Percentiles rank a stretch among this genome's conserved stretches.
Evolutionary conservation across 2,329 filamentous ascomycete genomes (phyloP).

Genomic region (Pezicula carpinea): DNA sequence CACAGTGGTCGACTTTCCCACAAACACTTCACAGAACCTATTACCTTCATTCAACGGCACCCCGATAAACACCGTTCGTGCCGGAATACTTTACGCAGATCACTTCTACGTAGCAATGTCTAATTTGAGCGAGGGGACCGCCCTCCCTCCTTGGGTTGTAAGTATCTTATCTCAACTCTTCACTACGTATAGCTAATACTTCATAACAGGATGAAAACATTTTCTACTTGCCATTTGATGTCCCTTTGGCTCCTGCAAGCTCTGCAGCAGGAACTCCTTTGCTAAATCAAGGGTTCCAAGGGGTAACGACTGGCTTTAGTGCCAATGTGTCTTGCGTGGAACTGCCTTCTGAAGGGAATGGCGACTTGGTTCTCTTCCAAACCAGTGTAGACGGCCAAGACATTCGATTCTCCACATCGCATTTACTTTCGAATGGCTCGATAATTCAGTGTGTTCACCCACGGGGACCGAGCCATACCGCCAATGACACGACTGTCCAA

Average conservation of each 20-base stretch:
- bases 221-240: conserved; percentile 43
- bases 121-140: conserved; percentile 38
- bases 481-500: conserved; percentile 1
- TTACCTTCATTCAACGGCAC: conserved; percentile 10
- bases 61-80: neutral
- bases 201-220: conserved; percentile 27
- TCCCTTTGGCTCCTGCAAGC: neutral
- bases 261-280: neutral
- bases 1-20: neutral
- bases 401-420: conserved; percentile 1
- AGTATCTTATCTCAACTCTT: neutral
- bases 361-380: neutral
- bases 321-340: conserved; percentile 29
- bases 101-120: conserved; percentile 39
- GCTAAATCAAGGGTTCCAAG: conserved; percentile 14
- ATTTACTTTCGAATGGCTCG: conserved; percentile 8
- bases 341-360: conserved; percentile 11
- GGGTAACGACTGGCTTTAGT: conserved; percentile 30
- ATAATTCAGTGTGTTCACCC: conserved; percentile 2
- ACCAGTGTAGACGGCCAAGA: conserved; percentile 1
- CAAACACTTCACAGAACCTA: conserved; percentile 2
- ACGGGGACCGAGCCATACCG: neutral
- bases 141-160: conserved; percentile 44
- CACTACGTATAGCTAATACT: neutral
- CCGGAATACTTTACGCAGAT: conserved; percentile 26